A percentile compares a stretch with the other conserved stretches of the same genome.
phyloP scores from a whole-genome alignment of 1,284 basidiomycete genomes.

The Puccinia horiana region DNA sequence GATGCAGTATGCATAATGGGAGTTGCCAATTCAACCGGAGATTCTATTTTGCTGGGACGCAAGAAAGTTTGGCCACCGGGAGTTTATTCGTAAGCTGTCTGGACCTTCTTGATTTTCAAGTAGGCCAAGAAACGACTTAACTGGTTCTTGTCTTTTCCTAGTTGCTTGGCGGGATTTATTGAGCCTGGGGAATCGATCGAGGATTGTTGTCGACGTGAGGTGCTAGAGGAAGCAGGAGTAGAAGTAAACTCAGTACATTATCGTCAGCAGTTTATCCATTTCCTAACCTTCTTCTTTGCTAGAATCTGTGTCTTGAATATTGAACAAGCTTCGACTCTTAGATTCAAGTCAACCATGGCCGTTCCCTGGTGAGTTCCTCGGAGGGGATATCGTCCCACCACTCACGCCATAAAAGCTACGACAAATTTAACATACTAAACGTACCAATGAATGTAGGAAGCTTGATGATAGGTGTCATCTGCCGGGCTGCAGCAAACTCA shows the following conservation, averaged over 20 bases:
- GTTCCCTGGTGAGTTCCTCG: conserved; percentile 51
- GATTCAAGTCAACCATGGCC: conserved; percentile 52
- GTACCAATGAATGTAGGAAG: conserved; percentile 61
- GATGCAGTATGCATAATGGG: conserved; percentile 83
- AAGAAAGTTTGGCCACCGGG: conserved; percentile 65
- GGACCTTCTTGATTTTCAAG: not conserved
- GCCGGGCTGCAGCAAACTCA: conserved; percentile 69
- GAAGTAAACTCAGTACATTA: conserved; percentile 80
- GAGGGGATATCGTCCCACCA: not conserved
- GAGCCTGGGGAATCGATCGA: conserved; percentile 94
- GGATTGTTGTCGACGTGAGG: conserved; percentile 87
- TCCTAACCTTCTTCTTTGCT: conserved; percentile 61
- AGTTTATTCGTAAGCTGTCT: conserved; percentile 52
- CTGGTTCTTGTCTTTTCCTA: conserved; percentile 75
- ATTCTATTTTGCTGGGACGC: conserved; percentile 80
- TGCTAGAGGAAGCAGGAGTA: conserved; percentile 92
- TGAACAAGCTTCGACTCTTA: not conserved
- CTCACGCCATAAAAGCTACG: not conserved
- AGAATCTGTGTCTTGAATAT: conserved; percentile 50
- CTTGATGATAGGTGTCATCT: conserved; percentile 58
- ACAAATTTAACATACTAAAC: conserved; percentile 4
- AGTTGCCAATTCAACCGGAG: conserved; percentile 73
- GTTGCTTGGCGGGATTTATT: conserved; percentile 50
- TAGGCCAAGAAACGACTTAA: conserved; percentile 60
- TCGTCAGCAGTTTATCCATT: conserved; percentile 72